These are phyloP conservation scores for Ascochyta clinopodiicola DNA, from an alignment of 2,329 filamentous ascomycete genomes.

Conservation along the genomic window DNA sequence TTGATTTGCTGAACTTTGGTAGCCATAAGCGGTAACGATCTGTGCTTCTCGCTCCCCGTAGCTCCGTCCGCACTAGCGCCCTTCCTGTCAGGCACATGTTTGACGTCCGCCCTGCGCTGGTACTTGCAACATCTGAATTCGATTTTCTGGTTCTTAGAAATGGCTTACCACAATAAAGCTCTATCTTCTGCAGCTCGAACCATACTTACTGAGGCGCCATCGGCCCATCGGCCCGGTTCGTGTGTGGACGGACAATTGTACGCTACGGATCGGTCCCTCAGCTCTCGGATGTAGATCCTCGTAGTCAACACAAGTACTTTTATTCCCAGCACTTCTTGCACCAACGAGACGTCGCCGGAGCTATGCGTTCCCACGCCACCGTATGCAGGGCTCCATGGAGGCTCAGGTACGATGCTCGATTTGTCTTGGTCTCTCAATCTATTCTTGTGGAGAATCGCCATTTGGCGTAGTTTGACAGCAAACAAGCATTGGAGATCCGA, in stretches of 20 bases:
- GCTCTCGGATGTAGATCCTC: constrained; percentile 9
- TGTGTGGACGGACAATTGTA: constrained; percentile 3
- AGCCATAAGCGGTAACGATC: constrained; percentile 6
- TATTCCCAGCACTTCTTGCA: not conserved
- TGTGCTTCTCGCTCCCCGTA: not conserved
- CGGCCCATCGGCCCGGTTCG: not conserved
- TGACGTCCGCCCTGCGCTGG: not conserved
- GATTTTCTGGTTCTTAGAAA: not conserved
- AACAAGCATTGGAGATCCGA: constrained; percentile 1
- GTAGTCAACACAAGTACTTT: not conserved
- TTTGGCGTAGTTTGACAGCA: constrained; percentile 1
- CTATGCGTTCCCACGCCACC: not conserved
- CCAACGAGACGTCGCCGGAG: not conserved
- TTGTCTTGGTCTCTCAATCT: not conserved
- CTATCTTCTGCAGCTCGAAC: not conserved
- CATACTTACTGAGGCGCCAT: not conserved
- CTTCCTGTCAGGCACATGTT: constrained; percentile 6
- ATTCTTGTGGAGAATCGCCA: not conserved
- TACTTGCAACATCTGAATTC: not conserved
- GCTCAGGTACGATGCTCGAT: constrained; percentile 3
- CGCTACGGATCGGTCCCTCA: constrained; percentile 7
- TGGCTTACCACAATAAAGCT: not conserved
- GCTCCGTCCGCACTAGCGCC: not conserved
- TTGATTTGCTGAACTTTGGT: constrained; percentile 4
- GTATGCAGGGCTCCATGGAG: constrained; percentile 8